phyloP scores from a whole-genome alignment of 352 stramenopile genomes.

The Phytophthora syringae region DNA sequence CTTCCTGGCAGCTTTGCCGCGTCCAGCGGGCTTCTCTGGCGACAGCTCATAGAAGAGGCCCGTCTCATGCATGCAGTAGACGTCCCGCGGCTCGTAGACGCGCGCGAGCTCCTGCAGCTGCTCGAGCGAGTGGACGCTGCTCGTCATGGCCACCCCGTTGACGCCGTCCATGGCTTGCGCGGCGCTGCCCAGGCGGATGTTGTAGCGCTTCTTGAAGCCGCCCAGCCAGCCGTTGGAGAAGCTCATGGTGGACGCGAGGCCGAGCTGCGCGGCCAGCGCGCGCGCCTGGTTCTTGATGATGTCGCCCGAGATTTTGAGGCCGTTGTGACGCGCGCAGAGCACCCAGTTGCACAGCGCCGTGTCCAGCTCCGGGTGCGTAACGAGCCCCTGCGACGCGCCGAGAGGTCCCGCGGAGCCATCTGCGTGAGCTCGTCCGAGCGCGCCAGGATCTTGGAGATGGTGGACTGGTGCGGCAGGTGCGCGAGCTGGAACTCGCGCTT shows the following conservation, averaged over 20 bases:
- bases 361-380: constrained; percentile 66
- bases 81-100: constrained; percentile 50
- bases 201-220: constrained; percentile 71
- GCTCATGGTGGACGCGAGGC: constrained; percentile 51
- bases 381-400: constrained; percentile 44
- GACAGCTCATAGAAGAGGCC: constrained; percentile 59
- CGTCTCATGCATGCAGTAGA: constrained; percentile 68
- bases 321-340: constrained; percentile 50
- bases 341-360: constrained; percentile 72
- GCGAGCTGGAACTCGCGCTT: constrained; percentile 64
- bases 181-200: constrained; percentile 50
- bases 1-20: constrained; percentile 27
- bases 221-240: constrained; percentile 75
- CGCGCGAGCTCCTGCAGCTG: constrained; percentile 47
- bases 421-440: constrained; percentile 51
- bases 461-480: constrained; percentile 64
- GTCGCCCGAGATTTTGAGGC: constrained; percentile 60
- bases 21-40: constrained; percentile 50
- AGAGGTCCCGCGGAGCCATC: constrained; percentile 54
- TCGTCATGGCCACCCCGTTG: constrained; percentile 15
- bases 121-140: constrained; percentile 24
- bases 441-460: constrained; percentile 71
- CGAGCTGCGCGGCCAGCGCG: constrained; percentile 45
- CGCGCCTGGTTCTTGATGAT: constrained; percentile 70
- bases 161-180: constrained; percentile 30